Conservation (phyloP, 1,284 basidiomycete genomes). For the Ceratobasidium sp. region DNA sequence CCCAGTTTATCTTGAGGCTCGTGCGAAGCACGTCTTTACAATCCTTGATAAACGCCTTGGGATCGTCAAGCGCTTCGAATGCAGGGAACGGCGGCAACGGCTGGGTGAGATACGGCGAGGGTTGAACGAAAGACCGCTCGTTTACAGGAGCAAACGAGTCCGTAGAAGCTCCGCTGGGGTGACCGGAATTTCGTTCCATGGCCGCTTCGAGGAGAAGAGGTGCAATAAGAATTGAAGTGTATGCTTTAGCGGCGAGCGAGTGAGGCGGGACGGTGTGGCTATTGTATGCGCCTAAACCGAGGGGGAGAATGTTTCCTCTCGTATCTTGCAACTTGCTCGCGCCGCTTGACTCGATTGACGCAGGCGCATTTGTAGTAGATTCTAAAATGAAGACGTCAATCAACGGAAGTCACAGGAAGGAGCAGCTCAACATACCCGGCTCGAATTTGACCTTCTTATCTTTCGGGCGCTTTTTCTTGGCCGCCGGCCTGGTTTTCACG, state of each 20-base stretch:
- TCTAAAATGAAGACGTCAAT: background rate
- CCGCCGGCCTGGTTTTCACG: background rate
- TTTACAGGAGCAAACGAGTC: background rate
- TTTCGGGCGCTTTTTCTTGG: background rate
- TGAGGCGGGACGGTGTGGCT: slow-evolving; percentile 4
- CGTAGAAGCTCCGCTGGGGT: background rate
- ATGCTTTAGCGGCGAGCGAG: background rate
- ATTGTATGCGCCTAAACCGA: background rate
- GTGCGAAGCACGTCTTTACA: slow-evolving; percentile 1
- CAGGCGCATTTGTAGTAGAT: background rate
- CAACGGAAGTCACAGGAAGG: background rate
- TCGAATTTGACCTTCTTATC: slow-evolving; percentile 10
- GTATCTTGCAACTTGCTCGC: background rate
- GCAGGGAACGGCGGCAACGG: background rate
- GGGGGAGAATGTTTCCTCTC: background rate
- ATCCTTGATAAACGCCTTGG: background rate
- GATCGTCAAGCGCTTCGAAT: background rate
- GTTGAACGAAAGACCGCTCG: background rate
- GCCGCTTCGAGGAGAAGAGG: slow-evolving; percentile 1
- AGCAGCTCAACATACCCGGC: background rate
- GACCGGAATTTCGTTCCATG: too few relatives aligned
- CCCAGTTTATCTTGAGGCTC: slow-evolving; percentile 6
- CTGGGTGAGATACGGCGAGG: background rate
- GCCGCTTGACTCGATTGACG: background rate
- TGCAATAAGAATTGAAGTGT: slow-evolving; percentile 14